phyloP scores from a whole-genome alignment of 2,329 filamentous ascomycete genomes.

The Venturia carpophila region DNA sequence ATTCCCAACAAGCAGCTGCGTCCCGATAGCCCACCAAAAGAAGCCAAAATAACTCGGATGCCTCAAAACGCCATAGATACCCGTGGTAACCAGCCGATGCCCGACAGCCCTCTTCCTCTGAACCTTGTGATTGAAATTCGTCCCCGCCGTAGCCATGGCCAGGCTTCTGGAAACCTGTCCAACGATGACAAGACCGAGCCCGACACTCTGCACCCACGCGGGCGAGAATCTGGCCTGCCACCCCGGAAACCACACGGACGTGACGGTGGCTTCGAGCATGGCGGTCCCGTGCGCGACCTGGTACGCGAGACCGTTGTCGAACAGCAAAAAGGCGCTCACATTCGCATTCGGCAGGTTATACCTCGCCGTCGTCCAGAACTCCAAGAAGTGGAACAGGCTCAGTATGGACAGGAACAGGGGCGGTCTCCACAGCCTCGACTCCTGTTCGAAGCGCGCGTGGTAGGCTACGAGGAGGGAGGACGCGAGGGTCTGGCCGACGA shows the following conservation, averaged over 20 bases:
- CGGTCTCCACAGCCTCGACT: constrained; percentile 45
- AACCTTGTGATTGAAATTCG: constrained; percentile 82
- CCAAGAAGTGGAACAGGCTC: constrained; percentile 85
- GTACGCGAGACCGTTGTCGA: constrained; percentile 77
- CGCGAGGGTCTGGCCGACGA: constrained; percentile 29
- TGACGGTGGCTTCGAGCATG: constrained; percentile 61
- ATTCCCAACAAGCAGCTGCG: constrained; percentile 85
- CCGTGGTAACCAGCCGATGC: constrained; percentile 75
- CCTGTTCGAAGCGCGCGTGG: constrained; percentile 26
- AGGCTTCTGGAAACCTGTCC: constrained; percentile 71
- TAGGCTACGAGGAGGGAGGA: constrained; percentile 22
- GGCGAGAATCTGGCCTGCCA: constrained; percentile 39
- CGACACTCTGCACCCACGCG: constrained; percentile 38
- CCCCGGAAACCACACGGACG: constrained; percentile 47
- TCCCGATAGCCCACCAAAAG: constrained; percentile 97
- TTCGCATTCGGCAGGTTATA: constrained; percentile 71
- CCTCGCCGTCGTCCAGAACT: constrained; percentile 82
- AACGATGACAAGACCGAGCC: constrained; percentile 54
- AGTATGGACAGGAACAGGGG: constrained; percentile 60
- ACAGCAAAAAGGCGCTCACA: constrained; percentile 72
- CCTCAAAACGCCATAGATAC: constrained; percentile 66
- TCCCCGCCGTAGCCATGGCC: constrained; percentile 83
- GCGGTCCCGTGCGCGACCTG: constrained; percentile 73
- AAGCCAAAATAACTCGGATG: constrained; percentile 97
- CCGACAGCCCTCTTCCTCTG: constrained; percentile 59